These are phyloP conservation scores for Paramecium bursaria DNA, from an alignment of 73 alveolate species.

Conservation along the genomic window DNA sequence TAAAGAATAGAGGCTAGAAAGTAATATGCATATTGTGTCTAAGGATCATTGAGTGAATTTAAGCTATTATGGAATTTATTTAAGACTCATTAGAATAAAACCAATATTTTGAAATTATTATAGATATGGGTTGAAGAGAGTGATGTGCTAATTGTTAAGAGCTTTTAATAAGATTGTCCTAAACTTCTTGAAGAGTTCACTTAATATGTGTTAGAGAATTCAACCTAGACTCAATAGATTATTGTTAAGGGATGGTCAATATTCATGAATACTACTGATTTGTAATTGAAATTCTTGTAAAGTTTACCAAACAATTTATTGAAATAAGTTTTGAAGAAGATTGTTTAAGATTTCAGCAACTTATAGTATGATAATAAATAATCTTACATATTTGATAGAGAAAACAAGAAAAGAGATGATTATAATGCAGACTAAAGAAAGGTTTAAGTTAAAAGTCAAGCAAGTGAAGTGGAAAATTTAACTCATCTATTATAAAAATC, in stretches of 20 bases:
- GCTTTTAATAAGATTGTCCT: neutral
- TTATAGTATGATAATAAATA: too few relatives aligned
- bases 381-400: too few relatives aligned
- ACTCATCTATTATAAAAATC: too few relatives aligned
- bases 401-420: too few relatives aligned
- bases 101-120: conserved; percentile 11
- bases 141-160: neutral
- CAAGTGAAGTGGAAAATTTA: too few relatives aligned
- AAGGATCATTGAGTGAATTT: conserved; percentile 51
- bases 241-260: conserved; percentile 40
- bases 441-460: too few relatives aligned
- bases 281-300: conserved; percentile 5
- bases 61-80: conserved; percentile 13
- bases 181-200: neutral
- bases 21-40: conserved; percentile 60
- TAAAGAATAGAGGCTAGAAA: conserved; percentile 40
- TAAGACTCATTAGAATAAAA: neutral
- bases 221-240: neutral
- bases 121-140: conserved; percentile 46
- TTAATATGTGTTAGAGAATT: too few relatives aligned
- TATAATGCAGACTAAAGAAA: too few relatives aligned
- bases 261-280: conserved; percentile 6
- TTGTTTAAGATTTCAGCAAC: too few relatives aligned
- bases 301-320: too few relatives aligned
- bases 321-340: too few relatives aligned